Conservation (phyloP, 139 green algal genomes). For the Tetratostichococcus sp. region DNA sequence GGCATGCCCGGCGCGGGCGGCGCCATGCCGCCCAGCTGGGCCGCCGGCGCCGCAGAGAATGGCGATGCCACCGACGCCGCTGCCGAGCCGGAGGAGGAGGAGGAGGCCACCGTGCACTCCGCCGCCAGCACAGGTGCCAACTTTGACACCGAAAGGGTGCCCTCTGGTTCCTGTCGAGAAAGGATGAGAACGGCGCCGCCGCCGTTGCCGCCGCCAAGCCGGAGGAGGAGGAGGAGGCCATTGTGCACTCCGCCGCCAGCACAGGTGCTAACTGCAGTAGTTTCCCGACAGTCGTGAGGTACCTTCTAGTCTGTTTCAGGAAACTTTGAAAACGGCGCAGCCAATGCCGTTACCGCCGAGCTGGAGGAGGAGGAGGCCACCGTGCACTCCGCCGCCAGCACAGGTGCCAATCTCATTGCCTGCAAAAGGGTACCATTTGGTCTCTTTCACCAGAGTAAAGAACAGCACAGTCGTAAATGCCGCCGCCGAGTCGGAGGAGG, state of each 20-base stretch:
- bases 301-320: no score
- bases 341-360: conserved; percentile 33
- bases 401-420: conserved; percentile 38
- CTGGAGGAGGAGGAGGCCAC: conserved; percentile 49
- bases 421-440: no score
- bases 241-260: conserved; percentile 56
- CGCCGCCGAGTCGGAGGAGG: conserved; percentile 52
- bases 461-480: conserved; percentile 29
- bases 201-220: conserved; percentile 45
- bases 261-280: conserved; percentile 37
- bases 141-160: no score
- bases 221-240: conserved; percentile 50
- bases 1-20: conserved; percentile 1
- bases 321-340: conserved; percentile 27
- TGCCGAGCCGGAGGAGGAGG: conserved; percentile 54
- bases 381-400: conserved; percentile 57
- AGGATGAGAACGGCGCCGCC: conserved; percentile 24
- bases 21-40: conserved; percentile 12
- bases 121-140: conserved; percentile 65
- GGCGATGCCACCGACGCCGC: conserved; percentile 33
- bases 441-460: no score
- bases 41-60: conserved; percentile 13
- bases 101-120: conserved; percentile 45
- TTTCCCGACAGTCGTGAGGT: no score
- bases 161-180: no score